A percentile compares a stretch with the other conserved stretches of the same genome.
Conservation (phyloP, 441 rosid species). For the Caryocar brasiliense region DNA sequence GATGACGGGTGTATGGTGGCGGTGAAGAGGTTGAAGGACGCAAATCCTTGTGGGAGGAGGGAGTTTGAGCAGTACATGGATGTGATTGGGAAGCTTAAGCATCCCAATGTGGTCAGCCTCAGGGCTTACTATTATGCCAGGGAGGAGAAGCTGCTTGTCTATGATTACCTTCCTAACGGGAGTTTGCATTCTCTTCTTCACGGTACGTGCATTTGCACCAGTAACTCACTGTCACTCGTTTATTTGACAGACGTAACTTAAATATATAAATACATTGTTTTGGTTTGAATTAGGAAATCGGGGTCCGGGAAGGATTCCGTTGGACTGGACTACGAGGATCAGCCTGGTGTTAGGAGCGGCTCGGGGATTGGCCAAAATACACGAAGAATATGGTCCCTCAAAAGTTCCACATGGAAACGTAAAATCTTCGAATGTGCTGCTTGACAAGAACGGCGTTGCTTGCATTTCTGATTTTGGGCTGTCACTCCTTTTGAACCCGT, state of each 20-base stretch:
- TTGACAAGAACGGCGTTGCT: slow-evolving; percentile 82
- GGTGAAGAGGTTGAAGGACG: slow-evolving; percentile 81
- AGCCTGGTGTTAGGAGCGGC: slow-evolving; percentile 81
- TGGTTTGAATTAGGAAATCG: slow-evolving; percentile 61
- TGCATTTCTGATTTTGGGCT: slow-evolving; percentile 82
- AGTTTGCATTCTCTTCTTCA: slow-evolving; percentile 80
- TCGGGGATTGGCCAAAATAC: slow-evolving; percentile 73
- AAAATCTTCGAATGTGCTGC: slow-evolving; percentile 69
- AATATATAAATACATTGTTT: too few relatives aligned
- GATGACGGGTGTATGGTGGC: slow-evolving; percentile 69
- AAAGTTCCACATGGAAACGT: slow-evolving; percentile 83
- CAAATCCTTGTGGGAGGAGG: slow-evolving; percentile 78
- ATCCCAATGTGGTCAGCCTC: slow-evolving; percentile 61
- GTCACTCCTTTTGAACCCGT: slow-evolving; percentile 70
- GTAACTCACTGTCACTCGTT: too few relatives aligned
- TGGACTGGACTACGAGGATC: slow-evolving; percentile 96
- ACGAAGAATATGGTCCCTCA: slow-evolving; percentile 47
- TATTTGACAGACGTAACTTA: too few relatives aligned
- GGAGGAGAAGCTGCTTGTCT: slow-evolving; percentile 87
- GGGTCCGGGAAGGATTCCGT: slow-evolving; percentile 82
- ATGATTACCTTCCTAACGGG: slow-evolving; percentile 84
- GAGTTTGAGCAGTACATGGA: slow-evolving; percentile 95
- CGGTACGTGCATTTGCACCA: too few relatives aligned
- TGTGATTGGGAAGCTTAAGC: slow-evolving; percentile 68
- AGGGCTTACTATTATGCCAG: slow-evolving; percentile 91